Evolutionary conservation across 768 basidiomycete species (phyloP), one percentile per base, ranked within the genome.

Genomic region (Mycena vulgaris): DNA sequence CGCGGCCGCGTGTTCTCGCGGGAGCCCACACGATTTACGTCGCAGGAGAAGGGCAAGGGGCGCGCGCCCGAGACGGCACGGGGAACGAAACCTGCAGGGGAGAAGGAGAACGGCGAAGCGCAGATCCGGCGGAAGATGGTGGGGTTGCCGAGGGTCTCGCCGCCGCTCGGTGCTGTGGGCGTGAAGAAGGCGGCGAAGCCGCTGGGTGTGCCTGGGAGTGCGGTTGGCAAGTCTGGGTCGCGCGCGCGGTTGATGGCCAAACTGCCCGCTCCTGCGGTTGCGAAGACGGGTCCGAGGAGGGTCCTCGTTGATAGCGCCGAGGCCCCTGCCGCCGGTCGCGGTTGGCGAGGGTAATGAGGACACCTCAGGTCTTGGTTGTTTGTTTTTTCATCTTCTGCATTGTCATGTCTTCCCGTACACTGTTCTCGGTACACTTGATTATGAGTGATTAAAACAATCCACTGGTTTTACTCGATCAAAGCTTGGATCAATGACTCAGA

Each of bases 251-350:
- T 75, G 11, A 64, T 76, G 42, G 17, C 74, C 14, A 87, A 85
- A 57, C 42, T 81, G n/a, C 80, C 82, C 27, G 69, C 71, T 10
- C 33, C 71, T 1, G 25, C 67, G 17, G 40, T 30, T 51, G 28
- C 63, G 37, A 51, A 45, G 59, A 59, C 84, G 31, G 92, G 91
- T 8, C 87, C 92, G 6, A 83, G 92, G 73, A 83, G 92, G 65
- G 92, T 94, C 28, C 89, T 86, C 6, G 81, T 92, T n/a, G 88
- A 89, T 69, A 92, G 91, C 71, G 85, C 85, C 2, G 90, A 92
- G 63, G 92, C 91, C 6, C 89, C 89, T 6, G 79, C 84, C 8
- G 78, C 83, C 45, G 78, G 79, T 14, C 87, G 85, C 37, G 83
- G 83, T 0, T 86, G 90, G 86, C 85, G 85, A 75, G 85, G 84